Percentiles rank a stretch among this genome's conserved stretches.
Conservation (phyloP, 2,329 filamentous ascomycete genomes). For the Escovopsis sp. region DNA sequence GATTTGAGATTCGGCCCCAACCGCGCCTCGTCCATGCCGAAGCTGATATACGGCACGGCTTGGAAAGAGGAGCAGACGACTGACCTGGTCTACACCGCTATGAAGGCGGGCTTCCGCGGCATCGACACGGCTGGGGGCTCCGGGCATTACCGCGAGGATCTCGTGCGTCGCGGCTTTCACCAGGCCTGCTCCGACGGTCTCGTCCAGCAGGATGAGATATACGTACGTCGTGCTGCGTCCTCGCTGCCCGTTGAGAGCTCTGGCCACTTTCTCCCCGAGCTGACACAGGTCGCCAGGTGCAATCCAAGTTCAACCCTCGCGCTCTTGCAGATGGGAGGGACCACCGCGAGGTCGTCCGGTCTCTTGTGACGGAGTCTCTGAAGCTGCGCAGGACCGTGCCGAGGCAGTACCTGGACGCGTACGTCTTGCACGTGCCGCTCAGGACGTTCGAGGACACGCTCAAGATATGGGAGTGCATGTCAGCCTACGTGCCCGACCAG, state of each 20-base stretch:
- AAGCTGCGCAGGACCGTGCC: slow-evolving; percentile 38
- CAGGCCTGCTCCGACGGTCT: slow-evolving; percentile 43
- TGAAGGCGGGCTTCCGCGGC: slow-evolving; percentile 54
- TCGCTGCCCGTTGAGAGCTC: no score
- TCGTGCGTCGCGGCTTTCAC: slow-evolving; percentile 53
- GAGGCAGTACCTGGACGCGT: slow-evolving; percentile 47
- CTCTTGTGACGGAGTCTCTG: slow-evolving; percentile 44
- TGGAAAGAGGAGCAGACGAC: slow-evolving; percentile 64
- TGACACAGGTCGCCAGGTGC: slow-evolving; percentile 33
- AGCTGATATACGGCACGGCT: slow-evolving; percentile 65
- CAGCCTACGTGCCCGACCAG: slow-evolving; percentile 47
- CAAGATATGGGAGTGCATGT: slow-evolving; percentile 51
- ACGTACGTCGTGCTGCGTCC: slow-evolving; percentile 32
- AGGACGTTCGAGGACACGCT: slow-evolving; percentile 32
- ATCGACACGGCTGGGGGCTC: slow-evolving; percentile 71
- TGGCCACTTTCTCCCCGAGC: background rate
- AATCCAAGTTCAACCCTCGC: slow-evolving; percentile 69
- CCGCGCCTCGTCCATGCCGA: slow-evolving; percentile 27
- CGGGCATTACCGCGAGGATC: slow-evolving; percentile 59
- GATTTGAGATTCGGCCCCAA: slow-evolving; percentile 21
- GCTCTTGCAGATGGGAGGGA: slow-evolving; percentile 14
- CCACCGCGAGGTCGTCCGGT: slow-evolving; percentile 6
- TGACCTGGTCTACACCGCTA: slow-evolving; percentile 51
- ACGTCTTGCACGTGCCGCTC: slow-evolving; percentile 56
- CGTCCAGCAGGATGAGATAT: slow-evolving; percentile 44